phyloP scores from a whole-genome alignment of 805 yeast genomes.

The Myxozyma sirexii region DNA sequence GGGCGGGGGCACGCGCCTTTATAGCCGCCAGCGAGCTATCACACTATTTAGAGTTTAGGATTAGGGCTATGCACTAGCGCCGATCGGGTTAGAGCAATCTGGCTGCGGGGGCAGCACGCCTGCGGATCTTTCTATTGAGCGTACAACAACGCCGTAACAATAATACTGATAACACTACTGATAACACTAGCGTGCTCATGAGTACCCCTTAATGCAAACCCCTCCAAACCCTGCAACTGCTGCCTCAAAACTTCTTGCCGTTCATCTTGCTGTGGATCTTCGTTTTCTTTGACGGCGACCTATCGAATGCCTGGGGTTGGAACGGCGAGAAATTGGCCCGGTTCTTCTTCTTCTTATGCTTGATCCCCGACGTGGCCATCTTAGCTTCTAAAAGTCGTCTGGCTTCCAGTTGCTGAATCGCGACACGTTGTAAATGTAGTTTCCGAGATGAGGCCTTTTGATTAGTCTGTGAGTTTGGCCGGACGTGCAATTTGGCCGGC shows the following conservation, averaged over 20 bases:
- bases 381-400: constrained; percentile 3
- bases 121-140: too few relatives aligned
- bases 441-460: neutral
- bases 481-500: neutral
- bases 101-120: too few relatives aligned
- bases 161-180: too few relatives aligned
- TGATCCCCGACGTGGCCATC: neutral
- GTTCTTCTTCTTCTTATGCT: constrained; percentile 7
- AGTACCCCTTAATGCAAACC: too few relatives aligned
- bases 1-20: too few relatives aligned
- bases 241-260: neutral
- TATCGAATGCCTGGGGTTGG: constrained; percentile 9
- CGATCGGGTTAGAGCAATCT: too few relatives aligned
- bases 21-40: too few relatives aligned
- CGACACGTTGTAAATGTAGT: neutral
- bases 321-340: neutral
- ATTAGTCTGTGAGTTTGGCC: neutral
- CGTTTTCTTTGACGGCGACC: neutral
- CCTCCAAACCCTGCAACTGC: too few relatives aligned
- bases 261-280: constrained; percentile 4
- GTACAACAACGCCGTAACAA: too few relatives aligned
- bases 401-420: constrained; percentile 14
- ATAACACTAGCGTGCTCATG: too few relatives aligned
- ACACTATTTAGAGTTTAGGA: too few relatives aligned
- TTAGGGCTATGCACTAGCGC: too few relatives aligned